Conservation (phyloP, 1,284 basidiomycete genomes). For the Clitocybe nebularis region DNA sequence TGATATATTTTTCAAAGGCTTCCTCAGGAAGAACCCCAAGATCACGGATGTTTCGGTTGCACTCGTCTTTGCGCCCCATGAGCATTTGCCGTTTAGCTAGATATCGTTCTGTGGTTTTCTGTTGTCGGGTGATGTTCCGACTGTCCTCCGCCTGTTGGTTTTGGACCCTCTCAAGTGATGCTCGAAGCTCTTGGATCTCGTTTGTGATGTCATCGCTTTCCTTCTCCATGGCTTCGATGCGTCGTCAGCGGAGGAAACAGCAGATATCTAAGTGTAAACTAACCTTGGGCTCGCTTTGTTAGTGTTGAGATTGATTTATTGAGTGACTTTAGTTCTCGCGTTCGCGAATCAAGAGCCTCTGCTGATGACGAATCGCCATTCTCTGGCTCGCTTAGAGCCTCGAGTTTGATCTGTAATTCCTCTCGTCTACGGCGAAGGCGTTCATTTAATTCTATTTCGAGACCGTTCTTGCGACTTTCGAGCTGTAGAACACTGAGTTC, state of each 20-base stretch:
- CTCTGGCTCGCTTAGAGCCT: conserved; percentile 64
- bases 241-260: conserved; percentile 1
- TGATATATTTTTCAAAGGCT: conserved; percentile 93
- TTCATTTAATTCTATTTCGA: conserved; percentile 95
- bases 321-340: conserved; percentile 65
- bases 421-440: conserved; percentile 76
- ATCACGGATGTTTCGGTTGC: conserved; percentile 92
- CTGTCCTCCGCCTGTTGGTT: conserved; percentile 83
- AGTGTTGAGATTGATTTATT: conserved; percentile 63
- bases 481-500: conserved; percentile 45
- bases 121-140: conserved; percentile 81
- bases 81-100: conserved; percentile 89
- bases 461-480: conserved; percentile 70
- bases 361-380: conserved; percentile 55
- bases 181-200: conserved; percentile 63
- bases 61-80: conserved; percentile 83
- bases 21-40: conserved; percentile 96
- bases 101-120: conserved; percentile 94
- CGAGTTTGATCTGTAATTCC: conserved; percentile 76
- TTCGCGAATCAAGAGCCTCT: conserved; percentile 66
- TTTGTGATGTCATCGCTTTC: conserved; percentile 64
- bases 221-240: conserved; percentile 56
- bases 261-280: conserved; percentile 16
- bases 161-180: conserved; percentile 73
- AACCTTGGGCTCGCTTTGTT: conserved; percentile 63